Evolutionary conservation across 768 basidiomycete species (phyloP).

Genomic region (Trametes elegans): DNA sequence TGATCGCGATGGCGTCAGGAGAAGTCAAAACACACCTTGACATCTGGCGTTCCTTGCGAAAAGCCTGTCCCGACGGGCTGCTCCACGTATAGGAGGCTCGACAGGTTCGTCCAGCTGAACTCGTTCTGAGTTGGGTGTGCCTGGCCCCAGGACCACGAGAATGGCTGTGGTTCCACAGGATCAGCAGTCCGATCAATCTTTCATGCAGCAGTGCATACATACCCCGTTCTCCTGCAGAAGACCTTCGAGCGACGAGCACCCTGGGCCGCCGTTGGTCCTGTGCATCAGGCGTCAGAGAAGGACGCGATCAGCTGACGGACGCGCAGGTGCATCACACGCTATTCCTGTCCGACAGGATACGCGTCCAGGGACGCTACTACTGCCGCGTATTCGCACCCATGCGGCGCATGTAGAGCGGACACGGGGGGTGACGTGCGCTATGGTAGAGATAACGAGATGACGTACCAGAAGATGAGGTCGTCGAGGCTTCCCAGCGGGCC

Average conservation of each 20-base stretch:
- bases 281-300: not conserved
- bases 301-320: not conserved
- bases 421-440: no score
- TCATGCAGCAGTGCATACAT: slow-evolving; percentile 23
- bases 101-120: slow-evolving; percentile 78
- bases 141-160: slow-evolving; percentile 63
- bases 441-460: not conserved
- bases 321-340: no score
- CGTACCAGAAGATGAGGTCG: slow-evolving; percentile 73
- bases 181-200: not conserved
- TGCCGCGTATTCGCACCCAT: not conserved
- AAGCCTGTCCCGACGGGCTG: slow-evolving; percentile 82
- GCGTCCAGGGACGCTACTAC: not conserved
- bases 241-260: slow-evolving; percentile 76
- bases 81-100: slow-evolving; percentile 72
- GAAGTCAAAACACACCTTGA: slow-evolving; percentile 29
- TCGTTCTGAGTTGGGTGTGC: slow-evolving; percentile 64
- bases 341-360: no score
- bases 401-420: not conserved
- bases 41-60: slow-evolving; percentile 66
- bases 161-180: slow-evolving; percentile 49
- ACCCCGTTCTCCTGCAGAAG: slow-evolving; percentile 75
- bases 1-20: not conserved
- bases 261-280: slow-evolving; percentile 80
- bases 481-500: slow-evolving; percentile 69